Evolutionary conservation across 1,139 yeast genomes (phyloP).

Genomic region (Blastobotrys aristatus): DNA sequence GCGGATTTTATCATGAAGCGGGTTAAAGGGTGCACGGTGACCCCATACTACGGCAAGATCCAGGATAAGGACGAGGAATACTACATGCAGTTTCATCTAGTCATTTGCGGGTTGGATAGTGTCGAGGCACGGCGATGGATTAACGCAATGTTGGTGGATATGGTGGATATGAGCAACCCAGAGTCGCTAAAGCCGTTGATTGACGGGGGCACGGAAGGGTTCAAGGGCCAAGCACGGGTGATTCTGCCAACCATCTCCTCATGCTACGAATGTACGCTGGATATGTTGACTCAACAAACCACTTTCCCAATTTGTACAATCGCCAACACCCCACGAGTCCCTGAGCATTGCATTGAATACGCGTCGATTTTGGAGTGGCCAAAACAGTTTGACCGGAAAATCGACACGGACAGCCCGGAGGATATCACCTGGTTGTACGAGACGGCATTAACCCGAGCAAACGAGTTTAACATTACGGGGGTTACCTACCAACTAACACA

Average conservation of each 20-base stretch:
- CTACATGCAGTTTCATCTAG: constrained; percentile 63
- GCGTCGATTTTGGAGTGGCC: constrained; percentile 80
- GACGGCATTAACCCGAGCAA: constrained; percentile 56
- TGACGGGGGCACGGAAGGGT: constrained; percentile 96
- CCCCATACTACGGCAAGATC: constrained; percentile 58
- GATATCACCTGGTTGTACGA: constrained; percentile 65
- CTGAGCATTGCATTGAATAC: constrained; percentile 95
- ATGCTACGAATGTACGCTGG: constrained; percentile 90
- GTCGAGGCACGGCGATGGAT: constrained; percentile 93
- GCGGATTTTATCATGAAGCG: constrained; percentile 53
- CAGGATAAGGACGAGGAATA: constrained; percentile 66
- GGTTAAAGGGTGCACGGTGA: constrained; percentile 46
- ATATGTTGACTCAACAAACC: constrained; percentile 62
- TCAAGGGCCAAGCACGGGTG: constrained; percentile 86
- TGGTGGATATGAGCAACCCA: constrained; percentile 52
- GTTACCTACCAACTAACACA: constrained; percentile 68
- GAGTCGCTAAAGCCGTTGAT: constrained; percentile 68
- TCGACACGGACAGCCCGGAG: constrained; percentile 66
- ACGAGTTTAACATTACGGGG: constrained; percentile 58
- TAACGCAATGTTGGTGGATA: constrained; percentile 62
- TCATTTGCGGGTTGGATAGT: constrained; percentile 85
- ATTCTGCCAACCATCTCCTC: constrained; percentile 80
- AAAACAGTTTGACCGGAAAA: constrained; percentile 38
- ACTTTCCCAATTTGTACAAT: constrained; percentile 91
- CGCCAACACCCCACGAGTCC: constrained; percentile 86